Base-by-base conservation (phyloP, 495 filamentous ascomycete genomes). In the Penicillium angulare region DNA sequence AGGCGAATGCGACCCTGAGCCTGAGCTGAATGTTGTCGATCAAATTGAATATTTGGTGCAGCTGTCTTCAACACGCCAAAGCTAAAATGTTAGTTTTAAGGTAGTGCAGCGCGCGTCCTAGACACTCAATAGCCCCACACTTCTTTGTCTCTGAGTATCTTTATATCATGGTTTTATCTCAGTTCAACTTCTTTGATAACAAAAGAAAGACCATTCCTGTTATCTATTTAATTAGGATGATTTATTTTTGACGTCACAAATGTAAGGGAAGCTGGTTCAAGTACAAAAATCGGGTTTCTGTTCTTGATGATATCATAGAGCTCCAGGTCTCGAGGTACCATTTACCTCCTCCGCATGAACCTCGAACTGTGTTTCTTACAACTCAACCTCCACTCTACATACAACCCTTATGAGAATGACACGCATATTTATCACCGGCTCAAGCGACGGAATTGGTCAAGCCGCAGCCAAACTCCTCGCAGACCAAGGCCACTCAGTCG, bases 361-460 rank as follows among this genome's bases (percentile, higher is more conserved):
- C n/a, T n/a, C n/a, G n/a, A n/a, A n/a, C n/a, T n/a, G n/a, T n/a
- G n/a, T n/a, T n/a, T n/a, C n/a, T n/a, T n/a, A n/a, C n/a, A 17
- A 20, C 16, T 17, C 15, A 21, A 21, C 15, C 5, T 9, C 10
- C 35, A 21, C 18, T 6, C 12, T n/a, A n/a, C n/a, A n/a, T n/a
- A n/a, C 7, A 39, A 10, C 17, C 3, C 15, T 13, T 21, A 41
- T 41, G 38, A 52, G 36, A 18, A 82, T 82, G 78, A 70, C 66
- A 2, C 79, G 78, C 10, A 77, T 83, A 50, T 77, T 83, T 62
- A 80, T 84, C 38, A 84, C 80, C 51, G 80, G 80, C 51, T 69
- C 66, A 24, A 69, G 57, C 50, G 66, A 69, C 49, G 66, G 66
- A 21, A 73, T 83, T 22, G 81, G 80, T 50, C 74, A 66, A 29